Percentiles rank a stretch among this genome's conserved stretches.
phyloP scores from a whole-genome alignment of 2,329 filamentous ascomycete species.

The Fusarium veterinarium region DNA sequence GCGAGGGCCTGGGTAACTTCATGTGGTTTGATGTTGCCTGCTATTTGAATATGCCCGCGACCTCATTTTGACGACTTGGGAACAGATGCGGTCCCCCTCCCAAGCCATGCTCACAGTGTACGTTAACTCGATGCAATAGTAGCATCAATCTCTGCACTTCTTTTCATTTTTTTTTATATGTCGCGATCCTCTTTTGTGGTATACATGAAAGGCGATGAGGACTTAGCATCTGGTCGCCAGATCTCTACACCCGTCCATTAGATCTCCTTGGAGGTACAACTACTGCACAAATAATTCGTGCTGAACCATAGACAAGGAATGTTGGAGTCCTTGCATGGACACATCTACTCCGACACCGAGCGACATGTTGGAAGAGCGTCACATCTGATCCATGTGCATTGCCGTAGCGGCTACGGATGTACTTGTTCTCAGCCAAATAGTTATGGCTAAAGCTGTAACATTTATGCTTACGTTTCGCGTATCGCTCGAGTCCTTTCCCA shows the following conservation, averaged over 20 bases:
- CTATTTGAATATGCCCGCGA: background rate
- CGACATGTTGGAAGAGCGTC: background rate
- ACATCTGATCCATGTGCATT: background rate
- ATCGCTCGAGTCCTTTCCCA: background rate
- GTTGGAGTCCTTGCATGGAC: background rate
- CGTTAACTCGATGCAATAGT: background rate
- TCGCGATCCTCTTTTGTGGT: background rate
- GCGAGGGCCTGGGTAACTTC: no score
- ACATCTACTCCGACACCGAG: background rate
- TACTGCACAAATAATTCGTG: background rate
- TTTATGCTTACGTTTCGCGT: background rate
- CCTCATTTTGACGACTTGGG: background rate
- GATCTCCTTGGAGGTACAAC: background rate
- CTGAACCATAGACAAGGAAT: background rate
- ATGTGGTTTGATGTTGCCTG: no score
- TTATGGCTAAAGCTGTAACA: background rate
- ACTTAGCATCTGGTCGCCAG: background rate
- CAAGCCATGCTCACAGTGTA: background rate
- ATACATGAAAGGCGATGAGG: background rate
- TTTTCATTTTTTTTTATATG: no score
- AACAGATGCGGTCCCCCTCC: background rate
- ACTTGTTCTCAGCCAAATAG: background rate
- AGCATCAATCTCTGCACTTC: background rate
- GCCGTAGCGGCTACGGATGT: background rate
- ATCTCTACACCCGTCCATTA: background rate